Evolutionary conservation across 345 rosid genomes (phyloP).

Genomic region (Populus tremula): DNA sequence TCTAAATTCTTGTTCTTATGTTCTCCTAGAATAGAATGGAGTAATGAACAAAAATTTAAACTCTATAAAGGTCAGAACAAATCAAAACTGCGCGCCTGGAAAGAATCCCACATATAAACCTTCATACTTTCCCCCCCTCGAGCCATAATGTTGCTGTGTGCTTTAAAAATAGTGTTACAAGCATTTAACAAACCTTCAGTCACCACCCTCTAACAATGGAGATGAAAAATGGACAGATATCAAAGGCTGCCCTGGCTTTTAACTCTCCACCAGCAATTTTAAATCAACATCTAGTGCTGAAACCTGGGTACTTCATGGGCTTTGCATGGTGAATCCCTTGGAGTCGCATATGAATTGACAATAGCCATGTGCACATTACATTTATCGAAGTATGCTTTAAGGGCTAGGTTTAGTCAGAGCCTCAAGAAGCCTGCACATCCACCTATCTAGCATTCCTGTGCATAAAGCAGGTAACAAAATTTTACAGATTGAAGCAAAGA

Average conservation of each 20-base stretch:
- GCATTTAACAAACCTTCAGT: neutral
- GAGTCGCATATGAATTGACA: too few species aligned
- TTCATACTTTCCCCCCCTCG: neutral
- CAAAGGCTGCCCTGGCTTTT: neutral
- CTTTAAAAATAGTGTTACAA: neutral
- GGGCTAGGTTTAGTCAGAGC: slow-evolving; percentile 48
- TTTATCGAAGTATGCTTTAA: slow-evolving; percentile 20
- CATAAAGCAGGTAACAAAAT: neutral
- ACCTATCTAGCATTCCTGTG: slow-evolving; percentile 94
- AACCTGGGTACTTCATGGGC: neutral
- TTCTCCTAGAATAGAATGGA: neutral
- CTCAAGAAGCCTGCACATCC: slow-evolving; percentile 87
- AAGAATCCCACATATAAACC: neutral
- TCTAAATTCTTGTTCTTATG: neutral
- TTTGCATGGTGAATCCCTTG: neutral
- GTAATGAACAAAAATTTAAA: neutral
- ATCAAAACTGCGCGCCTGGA: neutral
- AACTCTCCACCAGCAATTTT: neutral
- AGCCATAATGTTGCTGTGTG: neutral
- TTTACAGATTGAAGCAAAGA: neutral
- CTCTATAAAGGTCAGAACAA: neutral
- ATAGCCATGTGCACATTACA: neutral
- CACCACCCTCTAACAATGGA: neutral
- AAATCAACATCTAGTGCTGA: neutral
- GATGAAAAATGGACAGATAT: neutral